Conservation (phyloP, 1,139 yeast species). For the Blastobotrys serpentis region DNA sequence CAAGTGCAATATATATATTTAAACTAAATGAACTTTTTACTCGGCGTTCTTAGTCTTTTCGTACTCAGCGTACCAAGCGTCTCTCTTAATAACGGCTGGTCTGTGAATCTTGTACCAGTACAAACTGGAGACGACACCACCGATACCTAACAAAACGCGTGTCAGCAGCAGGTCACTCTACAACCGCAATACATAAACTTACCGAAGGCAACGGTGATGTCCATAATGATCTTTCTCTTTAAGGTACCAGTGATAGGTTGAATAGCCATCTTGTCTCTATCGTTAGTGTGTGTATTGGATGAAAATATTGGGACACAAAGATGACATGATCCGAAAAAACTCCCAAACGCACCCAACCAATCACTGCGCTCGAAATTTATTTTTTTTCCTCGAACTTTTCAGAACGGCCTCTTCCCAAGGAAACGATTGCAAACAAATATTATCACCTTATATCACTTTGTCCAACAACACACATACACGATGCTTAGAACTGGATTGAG, state of each 20-base stretch:
- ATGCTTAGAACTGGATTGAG: slow-evolving; percentile 29
- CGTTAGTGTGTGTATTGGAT: slow-evolving; percentile 8
- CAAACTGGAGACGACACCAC: slow-evolving; percentile 53
- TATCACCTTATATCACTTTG: slow-evolving; percentile 8
- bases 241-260: slow-evolving; percentile 89
- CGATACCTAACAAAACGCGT: slow-evolving; percentile 38
- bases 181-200: slow-evolving; percentile 16
- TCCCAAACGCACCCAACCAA: slow-evolving; percentile 23
- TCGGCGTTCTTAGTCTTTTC: slow-evolving; percentile 65
- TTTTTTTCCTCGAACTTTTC: slow-evolving; percentile 4
- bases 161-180: neutral
- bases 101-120: slow-evolving; percentile 83
- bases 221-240: slow-evolving; percentile 78
- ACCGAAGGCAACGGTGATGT: slow-evolving; percentile 60
- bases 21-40: slow-evolving; percentile 13
- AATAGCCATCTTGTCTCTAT: slow-evolving; percentile 37
- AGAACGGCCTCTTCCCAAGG: slow-evolving; percentile 4
- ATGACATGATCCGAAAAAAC: slow-evolving; percentile 5
- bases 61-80: slow-evolving; percentile 77
- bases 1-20: slow-evolving; percentile 1
- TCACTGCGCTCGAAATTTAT: slow-evolving; percentile 17
- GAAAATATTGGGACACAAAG: slow-evolving; percentile 12
- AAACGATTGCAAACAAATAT: slow-evolving; percentile 3
- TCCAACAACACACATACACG: slow-evolving; percentile 1
- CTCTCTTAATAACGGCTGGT: slow-evolving; percentile 70